Conservation (phyloP, 176 grass and related monocot species). For the Oryza meridionalis region DNA sequence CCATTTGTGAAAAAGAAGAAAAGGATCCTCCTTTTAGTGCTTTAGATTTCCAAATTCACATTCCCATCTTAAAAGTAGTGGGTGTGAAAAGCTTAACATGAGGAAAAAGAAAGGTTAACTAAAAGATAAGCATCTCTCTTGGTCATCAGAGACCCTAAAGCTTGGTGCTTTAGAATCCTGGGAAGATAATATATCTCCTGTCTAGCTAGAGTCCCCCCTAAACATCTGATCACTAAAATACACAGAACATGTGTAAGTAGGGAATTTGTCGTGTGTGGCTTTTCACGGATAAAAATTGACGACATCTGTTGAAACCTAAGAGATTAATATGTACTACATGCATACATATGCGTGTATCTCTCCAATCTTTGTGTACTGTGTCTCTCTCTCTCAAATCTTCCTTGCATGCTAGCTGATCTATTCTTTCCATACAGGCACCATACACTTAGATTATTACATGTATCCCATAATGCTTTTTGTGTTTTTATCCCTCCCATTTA, state of each 20-base stretch:
- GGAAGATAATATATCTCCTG: constrained; percentile 63
- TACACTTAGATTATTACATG: constrained; percentile 32
- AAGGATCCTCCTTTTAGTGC: constrained; percentile 58
- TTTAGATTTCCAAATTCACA: constrained; percentile 83
- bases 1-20: constrained; percentile 66
- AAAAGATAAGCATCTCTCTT: constrained; percentile 71
- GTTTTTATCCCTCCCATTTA: constrained; percentile 17
- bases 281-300: constrained; percentile 47
- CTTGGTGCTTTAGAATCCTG: constrained; percentile 76
- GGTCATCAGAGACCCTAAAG: constrained; percentile 66
- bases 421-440: constrained; percentile 46
- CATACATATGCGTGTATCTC: neutral
- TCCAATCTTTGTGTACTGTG: constrained; percentile 10
- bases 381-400: constrained; percentile 3
- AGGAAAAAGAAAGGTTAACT: constrained; percentile 51
- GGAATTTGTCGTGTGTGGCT: constrained; percentile 54
- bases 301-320: constrained; percentile 36
- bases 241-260: constrained; percentile 45
- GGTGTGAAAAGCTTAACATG: constrained; percentile 70
- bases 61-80: constrained; percentile 73
- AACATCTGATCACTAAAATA: constrained; percentile 39
- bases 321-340: neutral
- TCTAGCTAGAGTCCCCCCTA: constrained; percentile 7
- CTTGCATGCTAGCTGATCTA: constrained; percentile 59
- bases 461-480: constrained; percentile 50